These are phyloP conservation scores for Alternaria alternata DNA, from an alignment of 2,329 filamentous ascomycete species.

Conservation along the genomic window DNA sequence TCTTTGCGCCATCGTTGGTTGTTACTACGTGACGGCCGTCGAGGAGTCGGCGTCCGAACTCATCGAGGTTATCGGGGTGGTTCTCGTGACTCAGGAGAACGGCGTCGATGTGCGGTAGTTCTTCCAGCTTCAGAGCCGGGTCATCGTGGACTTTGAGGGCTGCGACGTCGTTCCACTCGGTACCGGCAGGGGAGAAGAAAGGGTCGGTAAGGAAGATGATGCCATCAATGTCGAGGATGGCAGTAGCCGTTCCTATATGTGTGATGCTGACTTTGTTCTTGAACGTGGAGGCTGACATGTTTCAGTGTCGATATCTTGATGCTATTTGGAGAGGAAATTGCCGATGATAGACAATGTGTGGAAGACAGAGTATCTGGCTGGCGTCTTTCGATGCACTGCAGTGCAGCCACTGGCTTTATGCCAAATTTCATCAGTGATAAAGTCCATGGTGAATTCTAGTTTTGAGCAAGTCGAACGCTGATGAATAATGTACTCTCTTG, in stretches of 20 bases:
- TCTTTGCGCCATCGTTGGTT: slow-evolving; percentile 56
- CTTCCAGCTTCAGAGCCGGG: slow-evolving; percentile 49
- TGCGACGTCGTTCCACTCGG: neutral
- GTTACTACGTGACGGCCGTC: slow-evolving; percentile 59
- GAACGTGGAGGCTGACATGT: slow-evolving; percentile 9
- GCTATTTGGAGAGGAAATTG: neutral
- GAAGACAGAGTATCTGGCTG: neutral
- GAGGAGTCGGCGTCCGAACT: slow-evolving; percentile 56
- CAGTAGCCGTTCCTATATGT: slow-evolving; percentile 60
- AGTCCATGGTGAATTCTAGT: neutral
- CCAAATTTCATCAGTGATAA: neutral
- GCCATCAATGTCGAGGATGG: slow-evolving; percentile 51
- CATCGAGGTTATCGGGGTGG: slow-evolving; percentile 61
- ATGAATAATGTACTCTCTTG: neutral
- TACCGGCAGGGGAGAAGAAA: slow-evolving; percentile 33
- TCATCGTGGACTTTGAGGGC: slow-evolving; percentile 2
- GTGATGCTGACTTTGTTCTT: slow-evolving; percentile 49
- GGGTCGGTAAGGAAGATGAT: slow-evolving; percentile 38
- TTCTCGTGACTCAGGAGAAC: slow-evolving; percentile 62
- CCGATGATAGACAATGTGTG: neutral
- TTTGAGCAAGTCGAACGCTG: neutral
- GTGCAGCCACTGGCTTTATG: neutral
- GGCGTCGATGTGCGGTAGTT: slow-evolving; percentile 59
- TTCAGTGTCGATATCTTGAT: rapidly evolving
- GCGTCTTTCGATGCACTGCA: neutral